Evolutionary conservation across 805 yeast species (phyloP).

Genomic region (Candida sonorensis): DNA sequence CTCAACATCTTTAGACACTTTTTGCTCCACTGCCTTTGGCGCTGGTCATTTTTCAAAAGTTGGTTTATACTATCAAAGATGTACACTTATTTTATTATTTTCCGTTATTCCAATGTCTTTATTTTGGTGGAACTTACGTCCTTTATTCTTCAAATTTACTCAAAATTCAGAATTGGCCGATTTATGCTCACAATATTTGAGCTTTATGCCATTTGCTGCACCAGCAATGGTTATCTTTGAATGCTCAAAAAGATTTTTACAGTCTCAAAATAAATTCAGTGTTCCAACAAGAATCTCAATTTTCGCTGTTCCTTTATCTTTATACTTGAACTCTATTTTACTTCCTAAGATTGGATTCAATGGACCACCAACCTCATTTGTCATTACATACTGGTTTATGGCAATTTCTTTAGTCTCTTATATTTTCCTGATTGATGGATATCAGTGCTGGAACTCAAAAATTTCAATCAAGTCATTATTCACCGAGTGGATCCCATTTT

Average conservation of each 20-base stretch:
- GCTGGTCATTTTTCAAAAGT: conserved; percentile 53
- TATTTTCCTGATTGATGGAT: conserved; percentile 52
- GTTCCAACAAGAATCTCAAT: conserved; percentile 64
- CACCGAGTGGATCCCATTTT: conserved; percentile 35
- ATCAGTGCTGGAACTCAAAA: conserved; percentile 51
- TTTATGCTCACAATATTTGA: conserved; percentile 50
- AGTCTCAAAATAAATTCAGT: conserved; percentile 70
- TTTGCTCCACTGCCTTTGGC: conserved; percentile 74
- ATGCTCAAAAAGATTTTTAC: conserved; percentile 64
- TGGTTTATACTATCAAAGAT: conserved; percentile 60
- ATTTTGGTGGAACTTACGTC: conserved; percentile 51
- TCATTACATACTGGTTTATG: conserved; percentile 65
- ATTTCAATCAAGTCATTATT: conserved; percentile 27
- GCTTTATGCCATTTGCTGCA: conserved; percentile 47
- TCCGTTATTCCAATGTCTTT: conserved; percentile 47
- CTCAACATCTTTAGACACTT: conserved; percentile 66
- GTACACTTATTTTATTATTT: conserved; percentile 45
- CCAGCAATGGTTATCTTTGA: conserved; percentile 66
- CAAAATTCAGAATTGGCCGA: conserved; percentile 33
- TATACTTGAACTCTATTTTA: conserved; percentile 48
- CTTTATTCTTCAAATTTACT: conserved; percentile 35
- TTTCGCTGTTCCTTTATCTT: conserved; percentile 64
- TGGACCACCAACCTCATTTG: conserved; percentile 70
- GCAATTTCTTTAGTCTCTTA: conserved; percentile 46
- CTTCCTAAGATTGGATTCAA: conserved; percentile 60